Evolutionary conservation across 768 basidiomycete genomes (phyloP).

Genomic region (Panellus pusillus): DNA sequence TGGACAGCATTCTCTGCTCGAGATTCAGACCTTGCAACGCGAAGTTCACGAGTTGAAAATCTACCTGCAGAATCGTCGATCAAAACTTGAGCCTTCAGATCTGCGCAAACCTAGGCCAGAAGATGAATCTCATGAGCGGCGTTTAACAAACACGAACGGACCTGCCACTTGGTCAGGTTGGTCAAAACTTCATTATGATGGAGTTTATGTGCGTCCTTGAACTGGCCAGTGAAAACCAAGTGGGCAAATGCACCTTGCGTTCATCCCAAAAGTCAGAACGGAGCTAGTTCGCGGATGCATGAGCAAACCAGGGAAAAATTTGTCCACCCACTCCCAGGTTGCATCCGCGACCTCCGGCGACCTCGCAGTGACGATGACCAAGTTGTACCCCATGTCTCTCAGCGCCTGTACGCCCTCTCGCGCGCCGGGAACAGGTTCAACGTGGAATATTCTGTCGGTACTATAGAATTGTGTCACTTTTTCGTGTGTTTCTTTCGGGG

Average conservation of each 20-base stretch:
- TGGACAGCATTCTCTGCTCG: conserved; percentile 67
- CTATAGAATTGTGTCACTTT: conserved; percentile 63
- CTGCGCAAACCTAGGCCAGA: conserved; percentile 54
- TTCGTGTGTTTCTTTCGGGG: conserved; percentile 50
- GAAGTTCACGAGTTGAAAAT: too few relatives aligned
- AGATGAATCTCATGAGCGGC: not conserved
- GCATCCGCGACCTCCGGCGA: conserved; percentile 50
- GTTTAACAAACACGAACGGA: conserved; percentile 25
- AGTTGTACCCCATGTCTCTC: conserved; percentile 60
- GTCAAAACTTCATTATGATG: conserved; percentile 45
- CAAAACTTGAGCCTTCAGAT: conserved; percentile 61
- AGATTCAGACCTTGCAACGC: too few relatives aligned
- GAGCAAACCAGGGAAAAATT: conserved; percentile 59
- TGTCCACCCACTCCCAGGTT: conserved; percentile 67
- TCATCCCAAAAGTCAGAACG: not conserved
- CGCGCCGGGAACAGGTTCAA: conserved; percentile 61
- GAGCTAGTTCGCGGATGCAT: not conserved
- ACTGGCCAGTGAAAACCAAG: conserved; percentile 75
- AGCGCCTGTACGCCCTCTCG: conserved; percentile 56
- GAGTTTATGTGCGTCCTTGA: conserved; percentile 51
- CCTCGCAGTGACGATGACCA: conserved; percentile 80
- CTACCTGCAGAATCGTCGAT: conserved; percentile 65
- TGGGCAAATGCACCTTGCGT: conserved; percentile 52
- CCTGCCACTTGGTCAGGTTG: conserved; percentile 71
- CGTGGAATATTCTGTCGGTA: conserved; percentile 47